Evolutionary conservation across 371 early-diverging fungal species (phyloP).

Genomic region (Mortierella sp.): DNA sequence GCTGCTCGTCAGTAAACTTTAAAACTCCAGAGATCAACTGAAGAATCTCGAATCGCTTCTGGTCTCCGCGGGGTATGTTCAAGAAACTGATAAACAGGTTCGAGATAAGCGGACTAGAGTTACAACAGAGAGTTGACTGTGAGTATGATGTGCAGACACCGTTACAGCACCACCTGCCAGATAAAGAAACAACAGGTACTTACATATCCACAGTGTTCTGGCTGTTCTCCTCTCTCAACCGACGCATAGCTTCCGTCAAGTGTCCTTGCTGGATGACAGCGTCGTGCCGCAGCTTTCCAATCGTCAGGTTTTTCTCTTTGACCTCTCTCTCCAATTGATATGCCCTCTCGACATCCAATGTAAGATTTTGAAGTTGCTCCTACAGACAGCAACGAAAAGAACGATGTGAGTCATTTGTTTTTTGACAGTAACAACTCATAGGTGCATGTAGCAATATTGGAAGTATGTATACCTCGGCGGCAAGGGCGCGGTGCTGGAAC

Average conservation of each 20-base stretch:
- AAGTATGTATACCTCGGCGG: conserved; percentile 68
- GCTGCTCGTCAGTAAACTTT: conserved; percentile 89
- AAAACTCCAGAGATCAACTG: conserved; percentile 90
- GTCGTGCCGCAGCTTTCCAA: conserved; percentile 88
- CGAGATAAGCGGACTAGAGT: conserved; percentile 81
- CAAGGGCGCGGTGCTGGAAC: conserved; percentile 68
- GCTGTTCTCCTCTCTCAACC: conserved; percentile 81
- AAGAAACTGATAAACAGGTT: conserved; percentile 90
- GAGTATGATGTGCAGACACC: background rate
- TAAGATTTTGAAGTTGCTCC: conserved; percentile 67
- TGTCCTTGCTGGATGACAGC: conserved; percentile 89
- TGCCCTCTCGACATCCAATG: conserved; percentile 69
- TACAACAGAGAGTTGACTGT: background rate
- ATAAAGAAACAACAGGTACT: background rate
- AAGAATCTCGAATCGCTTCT: conserved; percentile 90
- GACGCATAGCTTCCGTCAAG: conserved; percentile 87
- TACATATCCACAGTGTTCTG: conserved; percentile 85
- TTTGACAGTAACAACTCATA: background rate
- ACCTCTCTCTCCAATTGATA: conserved; percentile 80
- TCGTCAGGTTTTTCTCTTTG: conserved; percentile 77
- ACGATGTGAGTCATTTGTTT: background rate
- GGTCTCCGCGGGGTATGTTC: conserved; percentile 87
- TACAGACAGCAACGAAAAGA: conserved; percentile 26
- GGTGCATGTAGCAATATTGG: background rate
- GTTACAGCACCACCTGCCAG: background rate